phyloP scores from a whole-genome alignment of 1,139 yeast genomes.

The Pneumocystis sp. region DNA sequence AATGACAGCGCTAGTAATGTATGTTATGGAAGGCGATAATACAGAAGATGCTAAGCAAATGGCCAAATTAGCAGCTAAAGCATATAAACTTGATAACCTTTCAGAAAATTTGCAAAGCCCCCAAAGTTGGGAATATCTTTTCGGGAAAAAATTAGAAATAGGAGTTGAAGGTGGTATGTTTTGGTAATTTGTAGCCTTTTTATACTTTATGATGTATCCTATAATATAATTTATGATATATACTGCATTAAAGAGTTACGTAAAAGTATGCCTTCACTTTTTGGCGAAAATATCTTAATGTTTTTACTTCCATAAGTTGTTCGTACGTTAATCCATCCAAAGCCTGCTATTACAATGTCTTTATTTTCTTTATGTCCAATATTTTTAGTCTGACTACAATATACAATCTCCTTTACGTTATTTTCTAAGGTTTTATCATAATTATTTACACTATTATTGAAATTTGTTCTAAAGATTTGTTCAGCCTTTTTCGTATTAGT shows the following conservation, averaged over 20 bases:
- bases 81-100: neutral
- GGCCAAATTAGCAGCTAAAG: neutral
- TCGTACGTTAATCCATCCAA: neutral
- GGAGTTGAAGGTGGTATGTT: constrained; percentile 65
- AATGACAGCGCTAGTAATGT: neutral
- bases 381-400: neutral
- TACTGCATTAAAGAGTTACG: neutral
- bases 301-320: neutral
- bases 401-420: neutral
- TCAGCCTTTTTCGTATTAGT: neutral
- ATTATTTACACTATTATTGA: neutral
- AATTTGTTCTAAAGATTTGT: neutral
- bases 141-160: constrained; percentile 55
- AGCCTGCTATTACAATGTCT: neutral
- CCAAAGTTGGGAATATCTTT: constrained; percentile 66
- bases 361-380: neutral
- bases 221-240: neutral
- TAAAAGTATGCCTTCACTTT: neutral
- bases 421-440: neutral
- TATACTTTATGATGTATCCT: neutral
- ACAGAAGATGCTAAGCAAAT: constrained; percentile 19
- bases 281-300: neutral
- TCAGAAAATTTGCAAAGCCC: constrained; percentile 29
- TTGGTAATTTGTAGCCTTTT: constrained; percentile 27
- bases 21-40: constrained; percentile 7